Conservation (phyloP, 495 filamentous ascomycete genomes). For the Aspergillus cristatus region DNA sequence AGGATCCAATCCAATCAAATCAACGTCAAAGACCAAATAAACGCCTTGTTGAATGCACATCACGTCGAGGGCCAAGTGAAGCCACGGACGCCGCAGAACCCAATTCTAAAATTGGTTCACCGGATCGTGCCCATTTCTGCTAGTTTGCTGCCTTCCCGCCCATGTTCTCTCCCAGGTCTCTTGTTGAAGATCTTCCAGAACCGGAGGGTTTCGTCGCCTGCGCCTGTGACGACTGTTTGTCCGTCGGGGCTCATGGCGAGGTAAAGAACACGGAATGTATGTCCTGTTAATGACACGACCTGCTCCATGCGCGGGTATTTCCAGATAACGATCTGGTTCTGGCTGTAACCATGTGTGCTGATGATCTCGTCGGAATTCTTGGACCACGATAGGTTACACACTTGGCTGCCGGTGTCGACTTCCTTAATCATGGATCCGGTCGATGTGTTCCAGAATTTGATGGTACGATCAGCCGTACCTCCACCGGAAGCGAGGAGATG, state of each 20-base stretch:
- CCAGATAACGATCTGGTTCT: conserved; percentile 98
- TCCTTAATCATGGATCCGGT: conserved; percentile 69
- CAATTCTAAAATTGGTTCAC: conserved; percentile 24
- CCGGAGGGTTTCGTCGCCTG: conserved; percentile 88
- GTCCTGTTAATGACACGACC: conserved; percentile 86
- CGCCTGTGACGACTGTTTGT: conserved; percentile 85
- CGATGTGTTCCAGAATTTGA: conserved; percentile 95
- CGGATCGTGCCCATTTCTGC: conserved; percentile 66
- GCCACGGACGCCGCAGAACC: conserved; percentile 5
- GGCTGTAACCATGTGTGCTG: conserved; percentile 92
- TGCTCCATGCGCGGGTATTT: conserved; percentile 98
- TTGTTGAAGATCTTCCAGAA: conserved; percentile 95
- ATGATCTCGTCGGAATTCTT: conserved; percentile 96
- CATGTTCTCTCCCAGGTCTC: conserved; percentile 44
- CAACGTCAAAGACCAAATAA: conserved; percentile 18
- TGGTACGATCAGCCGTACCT: conserved; percentile 88
- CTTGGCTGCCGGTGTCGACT: conserved; percentile 91
- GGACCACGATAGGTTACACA: conserved; percentile 93
- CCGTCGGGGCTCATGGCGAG: conserved; percentile 96
- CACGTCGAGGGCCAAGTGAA: conserved; percentile 17
- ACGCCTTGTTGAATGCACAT: conserved; percentile 35
- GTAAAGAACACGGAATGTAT: conserved; percentile 93
- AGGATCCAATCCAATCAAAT: conserved; percentile 15
- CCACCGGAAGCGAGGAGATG: conserved; percentile 91
- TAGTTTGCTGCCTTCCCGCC: conserved; percentile 46